Percentiles rank a stretch among this genome's conserved stretches.
phyloP scores from a whole-genome alignment of 768 basidiomycete genomes.

The Filobasidium wieringae region DNA sequence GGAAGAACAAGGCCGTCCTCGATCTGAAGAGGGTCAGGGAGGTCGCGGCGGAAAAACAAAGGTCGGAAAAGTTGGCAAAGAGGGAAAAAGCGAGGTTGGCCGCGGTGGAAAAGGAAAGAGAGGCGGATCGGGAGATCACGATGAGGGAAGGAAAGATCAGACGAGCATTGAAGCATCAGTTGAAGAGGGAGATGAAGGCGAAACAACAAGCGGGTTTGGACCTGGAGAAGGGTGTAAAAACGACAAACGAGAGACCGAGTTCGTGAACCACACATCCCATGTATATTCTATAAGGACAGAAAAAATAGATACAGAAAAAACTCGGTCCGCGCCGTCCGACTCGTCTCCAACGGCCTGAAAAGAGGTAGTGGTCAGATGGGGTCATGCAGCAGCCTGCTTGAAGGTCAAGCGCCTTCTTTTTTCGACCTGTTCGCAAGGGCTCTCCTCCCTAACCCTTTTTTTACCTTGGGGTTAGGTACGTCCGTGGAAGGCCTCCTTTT shows the following conservation, averaged over 20 bases:
- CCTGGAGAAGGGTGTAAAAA: too few relatives aligned
- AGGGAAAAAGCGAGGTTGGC: neutral
- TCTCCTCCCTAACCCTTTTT: too few relatives aligned
- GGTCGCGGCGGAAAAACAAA: neutral
- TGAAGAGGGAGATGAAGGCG: neutral
- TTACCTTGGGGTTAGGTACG: too few relatives aligned
- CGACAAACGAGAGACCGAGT: neutral
- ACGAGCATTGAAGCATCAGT: neutral
- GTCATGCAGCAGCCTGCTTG: too few relatives aligned
- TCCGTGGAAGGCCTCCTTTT: too few relatives aligned
- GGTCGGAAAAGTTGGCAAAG: neutral
- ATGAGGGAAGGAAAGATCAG: neutral
- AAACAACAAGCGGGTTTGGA: neutral
- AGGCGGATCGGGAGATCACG: neutral
- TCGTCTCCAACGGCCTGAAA: too few relatives aligned
- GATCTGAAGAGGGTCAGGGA: neutral
- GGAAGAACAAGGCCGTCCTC: conserved; percentile 14
- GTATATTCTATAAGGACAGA: neutral
- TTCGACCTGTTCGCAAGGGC: too few relatives aligned
- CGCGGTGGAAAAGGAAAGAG: neutral
- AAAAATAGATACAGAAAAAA: neutral
- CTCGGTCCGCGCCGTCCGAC: too few relatives aligned
- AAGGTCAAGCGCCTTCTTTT: too few relatives aligned
- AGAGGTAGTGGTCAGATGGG: too few relatives aligned
- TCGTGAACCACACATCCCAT: neutral